phyloP scores from a whole-genome alignment of 2,329 filamentous ascomycete species.

The Metarhizium brunneum region DNA sequence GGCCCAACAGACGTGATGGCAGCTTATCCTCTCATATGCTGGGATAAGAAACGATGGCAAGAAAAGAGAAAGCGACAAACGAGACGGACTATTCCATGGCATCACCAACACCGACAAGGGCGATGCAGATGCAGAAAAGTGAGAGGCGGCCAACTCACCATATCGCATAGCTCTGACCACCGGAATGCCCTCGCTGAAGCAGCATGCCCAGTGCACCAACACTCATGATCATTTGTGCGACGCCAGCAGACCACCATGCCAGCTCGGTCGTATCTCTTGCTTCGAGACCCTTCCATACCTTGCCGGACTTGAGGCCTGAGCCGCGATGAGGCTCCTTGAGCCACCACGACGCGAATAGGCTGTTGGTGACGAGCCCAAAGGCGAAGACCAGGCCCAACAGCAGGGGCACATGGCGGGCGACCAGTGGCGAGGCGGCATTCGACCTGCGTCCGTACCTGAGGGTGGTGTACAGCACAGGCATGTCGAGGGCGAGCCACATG shows the following conservation, averaged over 20 bases:
- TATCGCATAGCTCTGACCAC: constrained; percentile 37
- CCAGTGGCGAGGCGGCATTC: constrained; percentile 30
- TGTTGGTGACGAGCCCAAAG: constrained; percentile 29
- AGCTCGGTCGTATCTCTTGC: constrained; percentile 39
- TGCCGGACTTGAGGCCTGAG: constrained; percentile 34
- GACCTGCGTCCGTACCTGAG: constrained; percentile 33
- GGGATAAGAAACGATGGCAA: no score
- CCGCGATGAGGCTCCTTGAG: constrained; percentile 29
- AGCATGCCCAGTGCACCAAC: constrained; percentile 33
- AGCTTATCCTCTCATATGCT: background rate
- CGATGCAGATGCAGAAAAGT: background rate
- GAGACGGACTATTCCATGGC: no score
- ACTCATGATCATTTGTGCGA: constrained; percentile 33
- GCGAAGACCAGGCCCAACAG: constrained; percentile 27
- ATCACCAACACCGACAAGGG: background rate
- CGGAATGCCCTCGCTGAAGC: constrained; percentile 34
- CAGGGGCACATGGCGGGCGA: constrained; percentile 30
- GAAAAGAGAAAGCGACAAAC: no score
- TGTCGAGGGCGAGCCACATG: constrained; percentile 40
- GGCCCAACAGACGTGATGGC: no score
- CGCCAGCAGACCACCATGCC: constrained; percentile 37
- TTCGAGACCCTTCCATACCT: constrained; percentile 30
- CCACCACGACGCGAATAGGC: constrained; percentile 38
- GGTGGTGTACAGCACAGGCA: constrained; percentile 35
- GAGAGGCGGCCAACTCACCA: constrained; percentile 29